A percentile compares a stretch with the other conserved stretches of the same genome.
These are phyloP conservation scores for Penicillium sumatraense DNA, from an alignment of 2,329 filamentous ascomycete species.

Conservation along the genomic window DNA sequence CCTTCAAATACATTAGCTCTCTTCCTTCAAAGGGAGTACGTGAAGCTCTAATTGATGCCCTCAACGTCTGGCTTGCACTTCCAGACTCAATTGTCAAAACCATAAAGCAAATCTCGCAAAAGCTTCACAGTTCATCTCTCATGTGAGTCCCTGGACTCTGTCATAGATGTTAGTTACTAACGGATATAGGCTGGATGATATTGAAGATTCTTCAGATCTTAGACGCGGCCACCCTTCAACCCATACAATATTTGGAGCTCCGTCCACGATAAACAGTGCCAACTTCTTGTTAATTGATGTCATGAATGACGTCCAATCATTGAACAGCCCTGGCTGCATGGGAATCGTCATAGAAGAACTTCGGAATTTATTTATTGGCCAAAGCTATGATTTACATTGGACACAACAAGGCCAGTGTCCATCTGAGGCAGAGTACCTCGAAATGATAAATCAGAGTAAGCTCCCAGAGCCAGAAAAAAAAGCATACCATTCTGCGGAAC, in stretches of 20 bases:
- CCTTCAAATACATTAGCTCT: slow-evolving; percentile 39
- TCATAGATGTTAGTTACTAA: background rate
- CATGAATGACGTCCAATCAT: slow-evolving; percentile 36
- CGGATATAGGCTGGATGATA: slow-evolving; percentile 43
- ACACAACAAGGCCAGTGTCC: slow-evolving; percentile 41
- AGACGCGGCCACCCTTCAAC: slow-evolving; percentile 49
- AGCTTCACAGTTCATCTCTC: slow-evolving; percentile 47
- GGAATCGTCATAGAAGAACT: slow-evolving; percentile 43
- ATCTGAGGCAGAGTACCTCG: slow-evolving; percentile 44
- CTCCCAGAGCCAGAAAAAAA: too few relatives aligned
- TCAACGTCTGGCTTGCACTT: slow-evolving; percentile 44
- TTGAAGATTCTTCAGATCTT: slow-evolving; percentile 49
- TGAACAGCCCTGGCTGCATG: slow-evolving; percentile 37
- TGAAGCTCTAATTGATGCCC: slow-evolving; percentile 41
- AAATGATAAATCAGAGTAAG: slow-evolving; percentile 45
- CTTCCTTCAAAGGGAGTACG: slow-evolving; percentile 46
- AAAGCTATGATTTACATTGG: slow-evolving; percentile 49
- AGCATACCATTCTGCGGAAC: background rate
- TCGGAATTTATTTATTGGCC: slow-evolving; percentile 44
- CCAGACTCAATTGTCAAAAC: slow-evolving; percentile 35
- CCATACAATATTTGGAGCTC: slow-evolving; percentile 49
- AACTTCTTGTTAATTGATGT: slow-evolving; percentile 49
- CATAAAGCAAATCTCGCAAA: slow-evolving; percentile 40
- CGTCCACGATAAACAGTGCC: slow-evolving; percentile 53
- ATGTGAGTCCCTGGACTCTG: slow-evolving; percentile 24